Evolutionary conservation across 192 early-diverging fungal species (phyloP).

Genomic region (Umbelopsis isabellina): DNA sequence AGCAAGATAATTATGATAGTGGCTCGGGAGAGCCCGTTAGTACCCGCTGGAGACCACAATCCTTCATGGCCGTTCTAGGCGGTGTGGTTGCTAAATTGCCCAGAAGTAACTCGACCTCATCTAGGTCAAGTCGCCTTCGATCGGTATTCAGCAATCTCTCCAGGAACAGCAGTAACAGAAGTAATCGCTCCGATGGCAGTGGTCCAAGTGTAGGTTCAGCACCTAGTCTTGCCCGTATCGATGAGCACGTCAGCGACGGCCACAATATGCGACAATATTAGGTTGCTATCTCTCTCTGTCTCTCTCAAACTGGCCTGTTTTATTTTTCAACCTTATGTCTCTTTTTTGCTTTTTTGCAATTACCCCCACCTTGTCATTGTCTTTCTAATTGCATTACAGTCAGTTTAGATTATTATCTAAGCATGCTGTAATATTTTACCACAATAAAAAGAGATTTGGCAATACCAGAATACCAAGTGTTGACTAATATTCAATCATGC

Average conservation of each 20-base stretch:
- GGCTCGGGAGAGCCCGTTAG: slow-evolving; percentile 16
- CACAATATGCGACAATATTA: slow-evolving; percentile 16
- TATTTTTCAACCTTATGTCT: not conserved
- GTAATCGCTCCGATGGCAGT: slow-evolving; percentile 6
- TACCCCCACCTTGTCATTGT: not conserved
- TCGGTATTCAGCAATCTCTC: slow-evolving; percentile 30
- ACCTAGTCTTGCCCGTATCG: not conserved
- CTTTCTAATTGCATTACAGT: too few species aligned
- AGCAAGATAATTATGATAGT: slow-evolving; percentile 15
- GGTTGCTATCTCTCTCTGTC: slow-evolving; percentile 15
- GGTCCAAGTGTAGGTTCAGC: slow-evolving; percentile 14
- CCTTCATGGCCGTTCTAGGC: slow-evolving; percentile 37
- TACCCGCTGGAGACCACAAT: slow-evolving; percentile 37
- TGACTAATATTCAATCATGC: too few species aligned
- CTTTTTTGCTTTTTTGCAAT: not conserved
- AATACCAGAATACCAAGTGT: too few species aligned
- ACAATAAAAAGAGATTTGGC: too few species aligned
- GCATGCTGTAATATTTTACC: too few species aligned
- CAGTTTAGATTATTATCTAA: too few species aligned
- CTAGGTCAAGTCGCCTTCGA: slow-evolving; percentile 26
- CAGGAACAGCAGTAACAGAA: slow-evolving; percentile 9
- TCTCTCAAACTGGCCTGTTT: slow-evolving; percentile 14
- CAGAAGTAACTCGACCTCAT: slow-evolving; percentile 10
- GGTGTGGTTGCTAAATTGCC: slow-evolving; percentile 36
- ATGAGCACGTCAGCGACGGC: slow-evolving; percentile 14